These are phyloP conservation scores for Kentomonas sorsogonicus DNA, from an alignment of 208 protist genomes.

Conservation along the genomic window DNA sequence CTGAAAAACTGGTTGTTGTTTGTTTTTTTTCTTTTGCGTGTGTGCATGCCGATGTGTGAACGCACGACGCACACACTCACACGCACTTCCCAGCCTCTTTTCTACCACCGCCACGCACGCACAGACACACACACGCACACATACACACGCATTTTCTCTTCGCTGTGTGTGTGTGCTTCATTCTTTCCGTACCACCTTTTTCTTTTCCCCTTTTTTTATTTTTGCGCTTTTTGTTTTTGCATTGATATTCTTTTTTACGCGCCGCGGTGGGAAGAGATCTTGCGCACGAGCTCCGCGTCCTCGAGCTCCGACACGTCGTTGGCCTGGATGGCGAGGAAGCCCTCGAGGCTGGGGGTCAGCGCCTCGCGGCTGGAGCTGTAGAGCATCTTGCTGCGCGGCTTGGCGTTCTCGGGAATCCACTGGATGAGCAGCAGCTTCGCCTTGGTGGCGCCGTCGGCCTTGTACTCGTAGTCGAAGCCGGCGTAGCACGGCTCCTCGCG, in stretches of 20 bases:
- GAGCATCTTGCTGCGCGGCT: slow-evolving; percentile 81
- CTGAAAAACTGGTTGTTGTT: too few relatives aligned
- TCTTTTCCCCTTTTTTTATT: slow-evolving; percentile 11
- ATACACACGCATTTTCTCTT: not conserved
- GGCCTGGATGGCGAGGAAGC: slow-evolving; percentile 85
- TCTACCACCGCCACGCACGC: not conserved
- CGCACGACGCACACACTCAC: too few relatives aligned
- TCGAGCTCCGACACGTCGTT: slow-evolving; percentile 71
- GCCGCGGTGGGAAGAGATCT: slow-evolving; percentile 37
- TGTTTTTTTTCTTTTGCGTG: too few relatives aligned
- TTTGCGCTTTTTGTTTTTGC: slow-evolving; percentile 9
- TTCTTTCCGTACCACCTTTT: slow-evolving; percentile 4
- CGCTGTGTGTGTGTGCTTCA: not conserved
- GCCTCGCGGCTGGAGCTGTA: slow-evolving; percentile 82
- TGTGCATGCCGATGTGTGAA: too few relatives aligned
- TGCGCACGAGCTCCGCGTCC: slow-evolving; percentile 46
- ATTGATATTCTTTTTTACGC: slow-evolving; percentile 11
- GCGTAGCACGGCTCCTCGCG: slow-evolving; percentile 86
- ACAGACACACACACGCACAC: not conserved
- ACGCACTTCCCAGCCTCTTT: too few relatives aligned
- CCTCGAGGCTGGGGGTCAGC: slow-evolving; percentile 57
- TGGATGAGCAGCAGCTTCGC: slow-evolving; percentile 88
- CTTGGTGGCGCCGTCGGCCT: slow-evolving; percentile 42
- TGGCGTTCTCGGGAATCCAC: slow-evolving; percentile 81
- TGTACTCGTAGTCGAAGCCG: slow-evolving; percentile 89